Base-by-base conservation (phyloP, 148 eudicot species). In the Simmondsia chinensis region DNA sequence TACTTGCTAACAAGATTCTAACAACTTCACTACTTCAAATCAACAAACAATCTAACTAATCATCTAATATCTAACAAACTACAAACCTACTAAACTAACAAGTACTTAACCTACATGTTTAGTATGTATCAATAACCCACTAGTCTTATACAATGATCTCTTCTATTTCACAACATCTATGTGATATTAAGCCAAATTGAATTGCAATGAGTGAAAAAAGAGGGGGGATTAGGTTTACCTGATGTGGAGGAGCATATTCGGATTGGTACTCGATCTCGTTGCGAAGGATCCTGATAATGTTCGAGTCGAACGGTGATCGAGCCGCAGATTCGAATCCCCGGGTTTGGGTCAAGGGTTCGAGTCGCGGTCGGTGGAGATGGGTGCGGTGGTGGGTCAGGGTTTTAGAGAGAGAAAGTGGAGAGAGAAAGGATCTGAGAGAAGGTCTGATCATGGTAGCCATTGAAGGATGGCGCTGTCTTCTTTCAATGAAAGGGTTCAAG, bases 231-330 rank as follows among this genome's bases (percentile, higher is more conserved):
- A 7, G 7, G 2, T 21, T 18, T 53, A 71, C 77, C 69, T 20
- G 31, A 39, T 46, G 7, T 22, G 72, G 77, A 48, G 72, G 77
- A 33, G 62, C 58, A 11, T 66, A 62, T 16, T 72, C 69, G 10
- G 34, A 17, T 19, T 72, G 72, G 15, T 62, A 72, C 14, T 57
- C 62, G 16, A 72, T 59, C 52, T 72, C 77, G 7, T 44, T 49
- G 12, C 72, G 65, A 33, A 72, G 46, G 50, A 66, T 72, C 36
- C 77, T 41, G 20, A 66, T 50, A 30, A 72, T 52, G 39, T 72
- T 72, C 7, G 69, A 55, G 35, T 61, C 61, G 13, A 72, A 72
- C 13, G 69, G 77, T 11, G 76, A 71, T 24, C 41, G 52, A 20
- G 13, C 13, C 32, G 30, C 25, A 26, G 69, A 11, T 20, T 30